Conservation (phyloP, 2,329 filamentous ascomycete species). For the Taxawa tesnikishii region DNA sequence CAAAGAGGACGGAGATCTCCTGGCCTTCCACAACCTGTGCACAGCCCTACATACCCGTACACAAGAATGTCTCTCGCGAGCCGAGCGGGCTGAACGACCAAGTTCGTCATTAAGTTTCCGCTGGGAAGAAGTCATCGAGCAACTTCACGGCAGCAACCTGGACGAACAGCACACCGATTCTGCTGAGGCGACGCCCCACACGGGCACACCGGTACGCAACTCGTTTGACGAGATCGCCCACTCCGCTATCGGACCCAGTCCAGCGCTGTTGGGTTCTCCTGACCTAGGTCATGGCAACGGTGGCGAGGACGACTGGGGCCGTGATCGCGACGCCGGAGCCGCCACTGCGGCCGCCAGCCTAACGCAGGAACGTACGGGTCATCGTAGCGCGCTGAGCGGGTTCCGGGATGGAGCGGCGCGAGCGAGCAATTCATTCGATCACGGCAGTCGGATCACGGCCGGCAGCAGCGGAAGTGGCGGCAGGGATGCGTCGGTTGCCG, state of each 20-base stretch:
- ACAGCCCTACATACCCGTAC: conserved; percentile 34
- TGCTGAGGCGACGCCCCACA: conserved; percentile 16
- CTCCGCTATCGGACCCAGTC: conserved; percentile 1
- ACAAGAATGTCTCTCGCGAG: conserved; percentile 36
- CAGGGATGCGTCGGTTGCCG: conserved; percentile 1
- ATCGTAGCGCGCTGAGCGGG: conserved; percentile 2
- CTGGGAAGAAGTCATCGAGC: conserved; percentile 42
- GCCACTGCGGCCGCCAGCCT: conserved; percentile 8
- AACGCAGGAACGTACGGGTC: conserved; percentile 3
- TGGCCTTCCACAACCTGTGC: conserved; percentile 38
- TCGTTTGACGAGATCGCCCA: conserved; percentile 9
- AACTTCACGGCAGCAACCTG: conserved; percentile 18
- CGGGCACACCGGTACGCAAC: conserved; percentile 9
- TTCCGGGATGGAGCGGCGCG: conserved; percentile 1
- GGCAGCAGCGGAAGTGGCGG: conserved; percentile 4
- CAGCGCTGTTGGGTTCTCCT: conserved; percentile 1
- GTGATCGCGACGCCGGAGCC: conserved; percentile 9
- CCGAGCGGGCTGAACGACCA: conserved; percentile 40
- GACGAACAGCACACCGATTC: conserved; percentile 17
- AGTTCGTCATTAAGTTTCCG: conserved; percentile 34
- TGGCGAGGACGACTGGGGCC: conserved; percentile 7
- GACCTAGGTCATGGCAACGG: background rate
- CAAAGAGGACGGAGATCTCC: conserved; percentile 30
- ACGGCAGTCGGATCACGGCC: conserved; percentile 1
- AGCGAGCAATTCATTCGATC: conserved; percentile 1